Evolutionary conservation across 768 basidiomycete species (phyloP).

Genomic region (Tubosaeta sp.): DNA sequence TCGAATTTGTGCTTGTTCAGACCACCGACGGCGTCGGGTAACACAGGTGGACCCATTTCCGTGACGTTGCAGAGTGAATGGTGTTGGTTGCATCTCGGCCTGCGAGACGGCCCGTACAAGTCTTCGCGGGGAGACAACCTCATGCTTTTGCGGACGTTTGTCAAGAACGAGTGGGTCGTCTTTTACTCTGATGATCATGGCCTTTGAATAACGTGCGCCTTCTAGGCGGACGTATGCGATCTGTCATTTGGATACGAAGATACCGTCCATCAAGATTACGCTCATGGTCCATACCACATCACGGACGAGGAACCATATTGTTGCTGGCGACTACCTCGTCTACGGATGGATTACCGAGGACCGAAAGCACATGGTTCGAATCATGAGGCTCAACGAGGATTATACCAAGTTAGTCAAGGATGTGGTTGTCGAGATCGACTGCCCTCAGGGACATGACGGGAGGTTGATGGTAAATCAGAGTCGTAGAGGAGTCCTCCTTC

Average conservation of each 20-base stretch:
- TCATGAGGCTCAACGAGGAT: slow-evolving; percentile 28
- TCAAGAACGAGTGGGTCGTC: slow-evolving; percentile 22
- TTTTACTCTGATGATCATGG: not conserved
- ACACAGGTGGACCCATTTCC: slow-evolving; percentile 4
- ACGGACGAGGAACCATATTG: slow-evolving; percentile 24
- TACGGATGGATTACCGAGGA: slow-evolving; percentile 31
- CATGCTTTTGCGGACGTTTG: slow-evolving; percentile 24
- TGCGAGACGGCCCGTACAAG: slow-evolving; percentile 26
- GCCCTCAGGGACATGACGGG: slow-evolving; percentile 24
- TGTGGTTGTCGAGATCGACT: slow-evolving; percentile 25
- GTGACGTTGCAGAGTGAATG: slow-evolving; percentile 28
- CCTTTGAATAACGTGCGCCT: not conserved
- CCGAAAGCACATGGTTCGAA: slow-evolving; percentile 25
- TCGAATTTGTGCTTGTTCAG: slow-evolving; percentile 28
- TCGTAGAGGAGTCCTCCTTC: not conserved
- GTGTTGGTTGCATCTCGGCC: slow-evolving; percentile 25
- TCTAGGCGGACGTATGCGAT: slow-evolving; percentile 24
- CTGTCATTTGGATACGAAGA: slow-evolving; percentile 24
- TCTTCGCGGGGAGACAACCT: slow-evolving; percentile 29
- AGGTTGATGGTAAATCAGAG: slow-evolving; percentile 20
- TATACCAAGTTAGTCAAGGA: slow-evolving; percentile 21
- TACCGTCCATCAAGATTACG: slow-evolving; percentile 23
- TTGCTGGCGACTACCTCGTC: slow-evolving; percentile 22
- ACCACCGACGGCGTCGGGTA: slow-evolving; percentile 9
- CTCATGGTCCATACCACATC: slow-evolving; percentile 21